Conservation (phyloP, 1,284 basidiomycete species). For the Trametes pubescens region DNA sequence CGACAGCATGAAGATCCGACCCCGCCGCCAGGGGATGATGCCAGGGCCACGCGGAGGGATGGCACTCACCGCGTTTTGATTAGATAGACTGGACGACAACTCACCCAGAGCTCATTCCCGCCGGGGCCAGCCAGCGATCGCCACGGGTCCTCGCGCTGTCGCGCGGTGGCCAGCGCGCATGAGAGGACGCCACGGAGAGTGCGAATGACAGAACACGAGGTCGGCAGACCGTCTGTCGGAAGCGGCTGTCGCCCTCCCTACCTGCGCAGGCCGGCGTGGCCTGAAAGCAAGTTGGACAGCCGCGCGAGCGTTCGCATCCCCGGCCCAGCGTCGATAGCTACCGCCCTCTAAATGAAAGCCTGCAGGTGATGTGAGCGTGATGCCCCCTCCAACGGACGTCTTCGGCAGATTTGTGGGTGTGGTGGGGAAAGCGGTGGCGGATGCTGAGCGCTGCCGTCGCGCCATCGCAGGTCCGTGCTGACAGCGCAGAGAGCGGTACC, state of each 20-base stretch:
- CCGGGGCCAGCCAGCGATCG: background rate
- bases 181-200: constrained; percentile 18
- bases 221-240: constrained; percentile 12
- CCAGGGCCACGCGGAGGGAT: background rate
- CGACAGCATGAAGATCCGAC: constrained; percentile 20
- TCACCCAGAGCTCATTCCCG: constrained; percentile 2
- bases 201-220: constrained; percentile 22
- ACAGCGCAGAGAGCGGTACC: background rate
- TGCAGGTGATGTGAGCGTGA: constrained; percentile 33
- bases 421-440: background rate
- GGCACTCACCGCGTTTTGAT: background rate
- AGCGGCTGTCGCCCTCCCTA: constrained; percentile 30
- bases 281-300: constrained; percentile 24
- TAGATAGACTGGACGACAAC: constrained; percentile 4
- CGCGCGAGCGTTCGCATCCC: constrained; percentile 27
- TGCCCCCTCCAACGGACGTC: constrained; percentile 17
- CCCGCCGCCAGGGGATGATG: background rate
- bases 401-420: constrained; percentile 11
- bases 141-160: constrained; percentile 4
- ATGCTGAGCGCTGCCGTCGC: background rate
- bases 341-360: constrained; percentile 32
- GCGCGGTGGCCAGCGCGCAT: constrained; percentile 3
- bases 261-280: constrained; percentile 27
- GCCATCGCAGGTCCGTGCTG: background rate
- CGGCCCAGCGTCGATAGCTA: constrained; percentile 25